Conservation (phyloP, 192 early-diverging fungal genomes). For the Gryganskiella cystojenkinii region DNA sequence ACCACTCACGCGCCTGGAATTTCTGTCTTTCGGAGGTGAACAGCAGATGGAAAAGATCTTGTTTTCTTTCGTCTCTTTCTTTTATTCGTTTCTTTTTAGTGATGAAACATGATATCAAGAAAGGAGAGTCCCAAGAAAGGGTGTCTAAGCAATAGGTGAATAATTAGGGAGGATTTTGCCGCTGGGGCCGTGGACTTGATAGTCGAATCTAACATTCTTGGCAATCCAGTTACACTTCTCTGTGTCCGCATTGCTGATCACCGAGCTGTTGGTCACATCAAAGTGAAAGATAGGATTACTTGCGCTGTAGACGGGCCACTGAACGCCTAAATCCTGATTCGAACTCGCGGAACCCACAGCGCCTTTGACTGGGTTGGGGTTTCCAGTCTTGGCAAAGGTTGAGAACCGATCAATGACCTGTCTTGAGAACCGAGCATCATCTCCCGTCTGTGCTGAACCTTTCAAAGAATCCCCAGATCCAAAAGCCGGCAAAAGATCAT, state of each 20-base stretch:
- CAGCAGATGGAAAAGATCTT: too few species aligned
- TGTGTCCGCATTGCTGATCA: neutral
- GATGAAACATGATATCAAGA: neutral
- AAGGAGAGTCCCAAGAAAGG: neutral
- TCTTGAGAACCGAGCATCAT: neutral
- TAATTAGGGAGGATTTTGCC: conserved; percentile 1
- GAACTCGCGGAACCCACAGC: too few species aligned
- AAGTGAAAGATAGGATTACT: neutral
- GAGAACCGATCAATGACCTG: neutral
- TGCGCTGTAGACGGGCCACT: neutral
- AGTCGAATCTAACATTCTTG: conserved; percentile 5
- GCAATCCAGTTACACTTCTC: conserved; percentile 19
- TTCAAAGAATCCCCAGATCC: neutral
- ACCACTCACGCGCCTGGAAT: too few species aligned
- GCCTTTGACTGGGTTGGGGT: conserved; percentile 1
- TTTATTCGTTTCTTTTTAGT: neutral
- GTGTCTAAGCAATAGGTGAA: neutral
- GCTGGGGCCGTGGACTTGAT: conserved; percentile 4
- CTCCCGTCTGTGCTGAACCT: neutral
- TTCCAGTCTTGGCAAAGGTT: conserved; percentile 4
- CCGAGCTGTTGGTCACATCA: conserved; percentile 1
- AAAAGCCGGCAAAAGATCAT: conserved; percentile 13
- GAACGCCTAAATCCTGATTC: too few species aligned
- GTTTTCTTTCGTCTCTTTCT: too few species aligned
- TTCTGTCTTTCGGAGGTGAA: too few species aligned